Evolutionary conservation across 306 rosid genomes (phyloP).

Genomic region (Vigna nakashimae): DNA sequence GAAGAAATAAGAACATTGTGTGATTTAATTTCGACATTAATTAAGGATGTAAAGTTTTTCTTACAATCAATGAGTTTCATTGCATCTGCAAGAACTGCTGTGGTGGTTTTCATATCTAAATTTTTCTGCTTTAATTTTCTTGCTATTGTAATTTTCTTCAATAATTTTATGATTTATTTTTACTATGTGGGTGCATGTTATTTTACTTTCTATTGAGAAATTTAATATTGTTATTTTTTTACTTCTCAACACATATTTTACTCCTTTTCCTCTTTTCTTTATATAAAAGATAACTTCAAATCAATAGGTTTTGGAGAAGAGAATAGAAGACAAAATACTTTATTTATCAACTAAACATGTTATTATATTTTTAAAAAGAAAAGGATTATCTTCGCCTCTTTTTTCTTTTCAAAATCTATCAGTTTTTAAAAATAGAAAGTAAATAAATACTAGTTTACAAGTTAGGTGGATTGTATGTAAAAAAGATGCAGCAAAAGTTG

Average conservation of each 20-base stretch:
- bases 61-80: slow-evolving; percentile 1
- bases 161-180: background rate
- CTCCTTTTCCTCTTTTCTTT: background rate
- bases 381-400: background rate
- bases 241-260: background rate
- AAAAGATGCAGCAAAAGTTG: no score
- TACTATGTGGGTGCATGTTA: background rate
- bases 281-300: background rate
- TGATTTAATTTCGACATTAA: background rate
- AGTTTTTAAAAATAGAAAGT: no score
- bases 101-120: slow-evolving; percentile 3
- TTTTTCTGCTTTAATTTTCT: background rate
- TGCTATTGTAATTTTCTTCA: background rate
- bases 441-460: no score
- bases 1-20: slow-evolving; percentile 12
- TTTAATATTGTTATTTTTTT: background rate
- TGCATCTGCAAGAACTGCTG: background rate
- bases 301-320: background rate
- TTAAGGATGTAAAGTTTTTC: background rate
- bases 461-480: no score
- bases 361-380: background rate
- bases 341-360: background rate
- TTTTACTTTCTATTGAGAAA: background rate
- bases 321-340: background rate
- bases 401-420: background rate